Conservation (phyloP, 257 asterid species). For the Cinchona pubescens region DNA sequence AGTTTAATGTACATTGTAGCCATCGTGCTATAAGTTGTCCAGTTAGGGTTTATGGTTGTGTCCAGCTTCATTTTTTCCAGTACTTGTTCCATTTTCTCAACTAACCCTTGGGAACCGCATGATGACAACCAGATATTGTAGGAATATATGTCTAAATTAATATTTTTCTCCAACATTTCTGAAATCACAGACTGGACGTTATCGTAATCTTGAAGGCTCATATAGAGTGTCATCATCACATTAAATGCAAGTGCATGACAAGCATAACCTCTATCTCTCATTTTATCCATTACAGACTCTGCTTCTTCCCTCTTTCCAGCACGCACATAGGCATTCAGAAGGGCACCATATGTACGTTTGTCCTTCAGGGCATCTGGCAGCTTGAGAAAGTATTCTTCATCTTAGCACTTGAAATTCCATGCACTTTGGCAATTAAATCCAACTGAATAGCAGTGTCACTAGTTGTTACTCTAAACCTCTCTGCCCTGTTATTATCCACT, state of each 20-base stretch:
- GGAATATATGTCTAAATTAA: constrained; percentile 56
- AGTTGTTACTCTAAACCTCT: constrained; percentile 56
- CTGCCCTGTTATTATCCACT: constrained; percentile 81
- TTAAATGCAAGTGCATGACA: constrained; percentile 64
- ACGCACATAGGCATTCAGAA: constrained; percentile 70
- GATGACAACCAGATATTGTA: constrained; percentile 85
- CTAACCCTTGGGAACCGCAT: constrained; percentile 54
- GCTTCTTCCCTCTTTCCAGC: constrained; percentile 67
- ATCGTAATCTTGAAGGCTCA: constrained; percentile 55
- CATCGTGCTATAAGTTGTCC: constrained; percentile 92
- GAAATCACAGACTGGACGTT: constrained; percentile 51
- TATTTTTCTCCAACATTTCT: constrained; percentile 62
- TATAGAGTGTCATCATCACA: constrained; percentile 88
- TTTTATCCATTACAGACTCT: constrained; percentile 59
- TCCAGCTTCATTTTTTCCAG: constrained; percentile 61
- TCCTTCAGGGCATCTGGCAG: constrained; percentile 71
- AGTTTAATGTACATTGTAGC: constrained; percentile 62
- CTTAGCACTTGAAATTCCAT: constrained; percentile 71
- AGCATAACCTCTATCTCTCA: constrained; percentile 58
- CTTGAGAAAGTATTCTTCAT: constrained; percentile 64
- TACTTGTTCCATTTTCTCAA: constrained; percentile 68
- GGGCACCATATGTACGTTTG: constrained; percentile 76
- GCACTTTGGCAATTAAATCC: constrained; percentile 79
- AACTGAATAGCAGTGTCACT: constrained; percentile 89
- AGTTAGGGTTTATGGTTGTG: constrained; percentile 53